Base-by-base conservation (phyloP, 1,139 yeast genomes). In the Kluyveromyces marxianus region DNA sequence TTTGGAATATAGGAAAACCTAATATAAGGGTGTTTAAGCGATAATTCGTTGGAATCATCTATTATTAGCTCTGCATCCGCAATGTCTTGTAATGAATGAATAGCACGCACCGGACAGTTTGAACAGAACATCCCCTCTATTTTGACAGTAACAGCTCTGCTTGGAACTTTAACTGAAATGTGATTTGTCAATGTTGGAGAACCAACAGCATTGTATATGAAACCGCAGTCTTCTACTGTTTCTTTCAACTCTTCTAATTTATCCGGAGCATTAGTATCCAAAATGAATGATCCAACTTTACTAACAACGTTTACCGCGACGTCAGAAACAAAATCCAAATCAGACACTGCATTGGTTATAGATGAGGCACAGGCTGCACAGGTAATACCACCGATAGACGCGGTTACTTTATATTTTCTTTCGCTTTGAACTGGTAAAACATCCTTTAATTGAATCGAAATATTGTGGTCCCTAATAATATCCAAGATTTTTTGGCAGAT, bases 61-160 rank as follows among this genome's bases (percentile, higher is more conserved):
- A 81, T 69, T 3, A 76, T 71, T 8, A 72, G 64, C n/a, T 77
- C 67, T 0, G 81, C 77, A 42, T 75, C 76, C 45, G 87, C 89
- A 56, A 71, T 77, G 7, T 71, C 68, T 2, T 66, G 56, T 44
- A 84, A 66, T 40, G 75, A 75, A 1, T 69, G 65, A 54, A 73
- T 73, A 36, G 84, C 71, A 2, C 72, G 59, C 30, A 72, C 75
- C 1, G 92, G 92, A 57, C 92, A 84, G 57, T 80, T 78, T 24
- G 69, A 74, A 65, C 92, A 84, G 58, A 66, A 79, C 87, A 84
- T 83, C 1, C 90, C 90, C 3, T 70, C 71, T n/a, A 84, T 71
- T 37, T 69, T 70, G 45, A 83, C 65, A 51, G 76, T 76, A 41
- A 83, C 75, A 0, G 80, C 70, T 54, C 92, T 70, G 4, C 81